Conservation (phyloP, 805 yeast genomes). For the Teunomyces tritomae region DNA sequence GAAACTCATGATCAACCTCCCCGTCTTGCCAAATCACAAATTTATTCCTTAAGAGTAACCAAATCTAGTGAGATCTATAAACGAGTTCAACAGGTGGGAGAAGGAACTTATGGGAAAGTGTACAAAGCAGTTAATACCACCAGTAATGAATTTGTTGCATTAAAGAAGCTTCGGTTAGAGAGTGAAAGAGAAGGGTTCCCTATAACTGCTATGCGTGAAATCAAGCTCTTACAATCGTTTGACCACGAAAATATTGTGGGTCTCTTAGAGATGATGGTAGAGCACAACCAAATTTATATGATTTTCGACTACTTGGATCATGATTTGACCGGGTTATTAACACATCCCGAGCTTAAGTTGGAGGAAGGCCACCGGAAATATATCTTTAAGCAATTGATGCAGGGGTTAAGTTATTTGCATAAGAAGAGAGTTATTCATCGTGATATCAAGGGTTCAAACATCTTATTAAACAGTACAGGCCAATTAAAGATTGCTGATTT, state of each 20-base stretch:
- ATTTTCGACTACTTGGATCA: conserved; percentile 91
- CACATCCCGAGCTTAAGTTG: conserved; percentile 67
- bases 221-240: conserved; percentile 76
- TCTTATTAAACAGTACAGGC: conserved; percentile 62
- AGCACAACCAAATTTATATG: conserved; percentile 73
- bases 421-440: conserved; percentile 68
- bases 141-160: conserved; percentile 75
- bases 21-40: conserved; percentile 17
- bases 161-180: conserved; percentile 81
- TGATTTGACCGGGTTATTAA: conserved; percentile 83
- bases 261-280: conserved; percentile 86
- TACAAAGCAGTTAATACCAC: conserved; percentile 75
- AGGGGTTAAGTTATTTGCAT: conserved; percentile 71
- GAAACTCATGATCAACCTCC: background rate
- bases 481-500: conserved; percentile 73
- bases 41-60: conserved; percentile 28
- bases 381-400: conserved; percentile 61
- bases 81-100: conserved; percentile 89
- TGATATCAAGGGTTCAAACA: conserved; percentile 80
- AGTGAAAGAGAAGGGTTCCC: conserved; percentile 94
- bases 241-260: conserved; percentile 82
- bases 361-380: conserved; percentile 64
- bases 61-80: conserved; percentile 50
- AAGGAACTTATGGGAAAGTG: conserved; percentile 97
- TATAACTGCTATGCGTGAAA: conserved; percentile 90